Base-by-base conservation (phyloP, 2,329 filamentous ascomycete genomes). In the Exophiala lecanii-corni region DNA sequence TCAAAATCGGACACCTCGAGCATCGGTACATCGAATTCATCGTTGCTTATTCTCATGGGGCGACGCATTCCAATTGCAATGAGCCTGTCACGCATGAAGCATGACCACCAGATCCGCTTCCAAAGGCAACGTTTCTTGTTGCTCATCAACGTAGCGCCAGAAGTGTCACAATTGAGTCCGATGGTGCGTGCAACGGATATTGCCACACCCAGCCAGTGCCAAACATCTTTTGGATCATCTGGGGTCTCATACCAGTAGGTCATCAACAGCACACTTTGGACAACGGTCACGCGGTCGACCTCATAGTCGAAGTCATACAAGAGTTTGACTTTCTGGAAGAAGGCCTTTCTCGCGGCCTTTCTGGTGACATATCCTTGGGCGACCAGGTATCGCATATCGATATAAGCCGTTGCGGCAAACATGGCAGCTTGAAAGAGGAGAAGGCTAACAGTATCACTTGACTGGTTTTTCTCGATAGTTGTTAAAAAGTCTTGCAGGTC, bases 91-190 rank as follows among this genome's bases (percentile, higher is more conserved):
- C 89, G 83, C 80, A 95, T 95, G 60, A 94, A 95, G 51, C 87
- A 94, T 21, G 86, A 94, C 91, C 91, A 97, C 91, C 91, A 97
- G 55, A 96, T 92, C 40, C 89, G 78, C 68, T 94, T 95, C 86
- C 89, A 94, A 38, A 96, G 70, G 58, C 81, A 86, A 60, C 89
- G 85, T 58, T 86, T 84, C 40, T 78, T 74, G 2, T 70, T 65
- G 28, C 84, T 76, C 77, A 95, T 87, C 32, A 53, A 39, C 55
- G 78, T 82, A 6, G 86, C 88, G 44, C 82, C 84, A 20, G 77
- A 77, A 2, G 89, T 88, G 57, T 95, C 86, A 50, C 89, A 84
- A 64, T 97, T 89, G 13, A 96, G 74, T 4, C 91, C 89, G 52
- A 96, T 95, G 9, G 89, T 95, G 63, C 95, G 88, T 39, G 89